A percentile compares a stretch with the other conserved stretches of the same genome.
phyloP scores from a whole-genome alignment of 2,329 filamentous ascomycete species.

The Fonsecaea nubica region DNA sequence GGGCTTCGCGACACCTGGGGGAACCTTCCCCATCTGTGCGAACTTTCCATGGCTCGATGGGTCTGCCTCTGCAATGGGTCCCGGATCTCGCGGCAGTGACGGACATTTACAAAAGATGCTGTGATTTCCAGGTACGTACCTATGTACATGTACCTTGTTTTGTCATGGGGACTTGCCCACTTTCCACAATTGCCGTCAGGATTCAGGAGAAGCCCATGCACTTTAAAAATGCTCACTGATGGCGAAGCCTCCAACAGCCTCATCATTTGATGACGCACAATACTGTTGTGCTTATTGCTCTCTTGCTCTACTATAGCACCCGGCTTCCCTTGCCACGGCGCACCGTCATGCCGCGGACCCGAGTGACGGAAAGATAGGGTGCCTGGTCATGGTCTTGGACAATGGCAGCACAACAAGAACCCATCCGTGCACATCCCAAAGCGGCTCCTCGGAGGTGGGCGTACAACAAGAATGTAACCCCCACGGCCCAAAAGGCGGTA shows the following conservation, averaged over 20 bases:
- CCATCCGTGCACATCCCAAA: neutral
- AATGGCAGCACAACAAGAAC: neutral
- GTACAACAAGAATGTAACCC: constrained; percentile 1
- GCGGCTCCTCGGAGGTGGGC: constrained; percentile 4
- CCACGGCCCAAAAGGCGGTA: constrained; percentile 24
- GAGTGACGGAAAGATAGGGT: constrained; percentile 5
- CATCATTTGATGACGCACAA: constrained; percentile 6
- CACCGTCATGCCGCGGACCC: neutral
- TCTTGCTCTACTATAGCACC: neutral
- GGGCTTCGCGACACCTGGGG: constrained; percentile 9
- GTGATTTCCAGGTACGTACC: constrained; percentile 18
- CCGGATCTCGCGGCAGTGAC: constrained; percentile 20
- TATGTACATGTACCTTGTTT: neutral
- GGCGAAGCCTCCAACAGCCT: neutral
- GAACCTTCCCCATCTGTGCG: constrained; percentile 17
- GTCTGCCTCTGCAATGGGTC: neutral
- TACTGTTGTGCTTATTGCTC: neutral
- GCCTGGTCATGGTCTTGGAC: neutral
- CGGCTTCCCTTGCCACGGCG: neutral
- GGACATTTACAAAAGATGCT: constrained; percentile 11
- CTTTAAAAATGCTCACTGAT: constrained; percentile 2
- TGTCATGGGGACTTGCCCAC: neutral
- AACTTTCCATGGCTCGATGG: neutral
- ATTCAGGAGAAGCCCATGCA: neutral
- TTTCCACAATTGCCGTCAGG: neutral